Base-by-base conservation (phyloP, 768 basidiomycete species). In the Mycena vulgaris region DNA sequence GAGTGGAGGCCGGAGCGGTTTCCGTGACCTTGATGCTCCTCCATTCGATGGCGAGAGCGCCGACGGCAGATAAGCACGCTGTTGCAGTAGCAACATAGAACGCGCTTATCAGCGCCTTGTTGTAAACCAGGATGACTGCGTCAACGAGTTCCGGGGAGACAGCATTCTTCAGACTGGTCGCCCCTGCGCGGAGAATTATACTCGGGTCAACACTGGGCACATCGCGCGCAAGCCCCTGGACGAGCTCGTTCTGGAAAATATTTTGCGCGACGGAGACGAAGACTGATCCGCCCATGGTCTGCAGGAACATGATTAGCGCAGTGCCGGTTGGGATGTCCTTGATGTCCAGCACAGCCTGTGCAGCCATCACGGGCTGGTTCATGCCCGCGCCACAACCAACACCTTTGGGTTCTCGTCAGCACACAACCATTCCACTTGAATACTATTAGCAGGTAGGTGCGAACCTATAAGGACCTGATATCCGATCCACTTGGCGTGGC, bases 251-350 rank as follows among this genome's bases (percentile, higher is more conserved):
- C 56, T 57, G 59, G 45, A 68, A 72, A 5, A 68, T 63, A 37
- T 68, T 68, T 45, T 68, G 66, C 0, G 57, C 71, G 16, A 66
- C 52, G 6, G 71, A 72, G 35, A 72, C 57, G 67, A 72, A 72
- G 8, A 72, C 31, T 19, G 70, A 67, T 5, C 62, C 66, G 47
- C 70, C 70, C 16, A 72, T 68, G 2, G 66, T 64, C 62, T 72
- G 70, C 25, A 60, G 42, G 40, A 64, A 68, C 51, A 72, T 40
- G 51, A 68, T 47, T 3, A 72, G 21, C 1, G 71, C 52, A 16
- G 67, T 68, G 13, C 71, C 71, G 25, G 63, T 60, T 16, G 71
- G 71, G 8, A 72, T 52, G 47, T 72, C 71, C 48, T 51, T 59
- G 21, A 68, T 49, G 37, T 39, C 31, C 1, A 72, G 52, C 13